Base-by-base conservation (phyloP, 345 rosid species). In the Eucalyptus cladocalyx region DNA sequence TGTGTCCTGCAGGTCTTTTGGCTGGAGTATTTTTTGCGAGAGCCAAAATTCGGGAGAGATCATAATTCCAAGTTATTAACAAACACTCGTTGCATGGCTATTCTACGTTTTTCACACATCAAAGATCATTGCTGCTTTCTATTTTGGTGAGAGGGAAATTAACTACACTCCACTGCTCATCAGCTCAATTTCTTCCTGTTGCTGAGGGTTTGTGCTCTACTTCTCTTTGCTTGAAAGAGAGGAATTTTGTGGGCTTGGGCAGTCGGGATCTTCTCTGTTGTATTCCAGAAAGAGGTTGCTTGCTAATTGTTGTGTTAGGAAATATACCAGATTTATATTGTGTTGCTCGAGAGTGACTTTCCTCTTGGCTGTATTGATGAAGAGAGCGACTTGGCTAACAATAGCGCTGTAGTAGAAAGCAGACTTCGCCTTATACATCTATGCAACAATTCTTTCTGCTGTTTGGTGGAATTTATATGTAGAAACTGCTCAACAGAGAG, bases 1-100 rank as follows among this genome's bases (percentile, higher is more conserved):
- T 76, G 45, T 76, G 30, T 37, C 88, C 16, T 91, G 80, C 89
- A 97, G 99, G 99, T 92, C 96, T 98, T 86, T 87, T 98, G 90
- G 99, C 99, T 1, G 99, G 99, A 88, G 97, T 98, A 45, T 91
- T 96, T 83, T 98, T 98, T 23, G 99, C 99, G 6, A 94, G 97
- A 93, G 99, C 99, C 91, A 96, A 98, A 94, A 92, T 98, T 91
- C 93, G 93, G 83, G 97, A 95, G 91, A 95, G 95, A 92, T 93
- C 97, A 60, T 91, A 93, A 87, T 80, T 15, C 32, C 51, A n/a
- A 34, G 69, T 54, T 51, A 54, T 58, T 88, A 16, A 42, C 45
- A 72, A 76, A 42, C 47, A 40, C 45, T 37, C 40, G 83, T 76
- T 37, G 47, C 28, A 23, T 76, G 83, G 83, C 47, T 76, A 40